A percentile compares a stretch with the other conserved stretches of the same genome.
These are phyloP conservation scores for Talaromyces borbonicus DNA, from an alignment of 495 filamentous ascomycete species.

Conservation along the genomic window DNA sequence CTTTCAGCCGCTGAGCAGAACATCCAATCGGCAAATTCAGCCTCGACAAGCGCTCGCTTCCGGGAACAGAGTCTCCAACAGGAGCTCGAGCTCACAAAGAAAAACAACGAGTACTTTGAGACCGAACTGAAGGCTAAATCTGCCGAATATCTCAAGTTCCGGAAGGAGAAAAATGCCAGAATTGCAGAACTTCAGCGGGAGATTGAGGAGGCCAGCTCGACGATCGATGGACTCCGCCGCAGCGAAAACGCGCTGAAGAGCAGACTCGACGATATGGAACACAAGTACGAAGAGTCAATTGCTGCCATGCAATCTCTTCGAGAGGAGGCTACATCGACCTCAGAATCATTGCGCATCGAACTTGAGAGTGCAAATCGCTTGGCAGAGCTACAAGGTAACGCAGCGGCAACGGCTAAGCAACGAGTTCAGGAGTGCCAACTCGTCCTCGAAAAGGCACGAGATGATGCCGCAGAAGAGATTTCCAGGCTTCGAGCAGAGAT, in stretches of 20 bases:
- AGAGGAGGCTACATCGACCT: constrained; percentile 64
- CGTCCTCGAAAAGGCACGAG: constrained; percentile 64
- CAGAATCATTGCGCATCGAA: constrained; percentile 76
- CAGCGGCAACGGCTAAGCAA: constrained; percentile 67
- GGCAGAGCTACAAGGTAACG: constrained; percentile 74
- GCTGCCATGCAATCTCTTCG: constrained; percentile 72
- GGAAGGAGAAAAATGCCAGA: constrained; percentile 85
- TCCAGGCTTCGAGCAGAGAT: constrained; percentile 67
- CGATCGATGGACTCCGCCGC: constrained; percentile 62
- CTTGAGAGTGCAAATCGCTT: constrained; percentile 70
- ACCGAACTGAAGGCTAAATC: constrained; percentile 81
- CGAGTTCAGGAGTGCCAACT: constrained; percentile 75
- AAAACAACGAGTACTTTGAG: constrained; percentile 87
- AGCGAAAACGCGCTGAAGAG: constrained; percentile 72
- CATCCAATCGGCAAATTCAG: constrained; percentile 68
- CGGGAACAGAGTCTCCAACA: constrained; percentile 80
- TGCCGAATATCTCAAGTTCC: constrained; percentile 75
- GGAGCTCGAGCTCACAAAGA: constrained; percentile 75
- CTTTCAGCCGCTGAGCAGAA: constrained; percentile 70
- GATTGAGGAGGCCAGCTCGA: constrained; percentile 72
- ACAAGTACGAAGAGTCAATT: constrained; percentile 77
- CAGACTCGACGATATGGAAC: constrained; percentile 71
- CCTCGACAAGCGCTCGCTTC: constrained; percentile 68
- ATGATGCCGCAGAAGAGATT: constrained; percentile 72
- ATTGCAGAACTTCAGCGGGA: constrained; percentile 79